Percentiles rank a stretch among this genome's conserved stretches.
phyloP scores from a whole-genome alignment of 2,329 filamentous ascomycete genomes.

The Diaporthe citri region DNA sequence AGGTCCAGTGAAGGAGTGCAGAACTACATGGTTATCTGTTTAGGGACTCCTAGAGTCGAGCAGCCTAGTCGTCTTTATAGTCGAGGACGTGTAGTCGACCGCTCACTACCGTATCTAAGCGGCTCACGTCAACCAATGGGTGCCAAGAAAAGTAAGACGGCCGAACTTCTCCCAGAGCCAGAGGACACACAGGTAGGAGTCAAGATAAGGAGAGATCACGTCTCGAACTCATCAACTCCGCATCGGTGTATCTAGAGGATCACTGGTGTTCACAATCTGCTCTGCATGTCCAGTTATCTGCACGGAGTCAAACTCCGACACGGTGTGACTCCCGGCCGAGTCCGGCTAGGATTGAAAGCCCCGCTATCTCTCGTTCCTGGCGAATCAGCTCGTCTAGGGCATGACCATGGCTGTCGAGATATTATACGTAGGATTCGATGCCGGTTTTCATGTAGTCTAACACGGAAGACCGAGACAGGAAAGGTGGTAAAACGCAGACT shows the following conservation, averaged over 20 bases:
- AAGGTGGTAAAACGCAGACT: not conserved
- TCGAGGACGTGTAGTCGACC: not conserved
- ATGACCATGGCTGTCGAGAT: not conserved
- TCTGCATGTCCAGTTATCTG: not conserved
- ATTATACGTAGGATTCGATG: not conserved
- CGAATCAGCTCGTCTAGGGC: not conserved
- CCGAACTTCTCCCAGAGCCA: not conserved
- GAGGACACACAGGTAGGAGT: not conserved
- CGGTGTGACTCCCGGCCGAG: conserved; percentile 1
- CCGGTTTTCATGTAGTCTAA: not conserved
- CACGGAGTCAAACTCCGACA: not conserved
- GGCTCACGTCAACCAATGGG: not conserved
- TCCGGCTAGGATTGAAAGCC: not conserved
- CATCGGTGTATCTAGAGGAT: not conserved
- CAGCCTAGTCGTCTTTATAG: not conserved
- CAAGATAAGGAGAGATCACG: not conserved
- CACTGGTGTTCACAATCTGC: not conserved
- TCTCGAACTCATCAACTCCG: not conserved
- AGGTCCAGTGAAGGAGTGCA: not conserved
- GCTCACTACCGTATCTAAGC: not conserved
- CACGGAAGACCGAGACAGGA: not conserved
- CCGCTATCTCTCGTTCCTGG: not conserved
- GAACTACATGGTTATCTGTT: not conserved
- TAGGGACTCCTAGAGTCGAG: not conserved
- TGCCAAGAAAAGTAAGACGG: conserved; percentile 8